Evolutionary conservation across 2,329 filamentous ascomycete genomes (phyloP).

Genomic region (Aspergillus hiratsukae): DNA sequence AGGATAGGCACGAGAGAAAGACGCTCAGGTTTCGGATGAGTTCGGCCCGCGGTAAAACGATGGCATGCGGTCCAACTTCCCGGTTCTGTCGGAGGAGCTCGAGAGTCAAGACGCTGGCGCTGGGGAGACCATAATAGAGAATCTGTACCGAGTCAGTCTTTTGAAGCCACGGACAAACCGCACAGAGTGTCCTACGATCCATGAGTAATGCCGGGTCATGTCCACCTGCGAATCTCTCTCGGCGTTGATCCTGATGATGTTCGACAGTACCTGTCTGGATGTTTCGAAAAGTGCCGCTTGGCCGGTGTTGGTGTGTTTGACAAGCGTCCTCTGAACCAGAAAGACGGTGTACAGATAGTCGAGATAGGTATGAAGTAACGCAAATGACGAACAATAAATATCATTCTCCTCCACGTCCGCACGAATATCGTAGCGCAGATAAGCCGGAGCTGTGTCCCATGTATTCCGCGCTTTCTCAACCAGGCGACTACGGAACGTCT

Average conservation of each 20-base stretch:
- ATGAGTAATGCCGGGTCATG: conserved; percentile 30
- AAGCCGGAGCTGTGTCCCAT: conserved; percentile 22
- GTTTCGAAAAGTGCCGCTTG: conserved; percentile 30
- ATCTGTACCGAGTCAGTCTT: conserved; percentile 14
- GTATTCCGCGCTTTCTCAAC: conserved; percentile 21
- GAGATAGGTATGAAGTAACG: conserved; percentile 26
- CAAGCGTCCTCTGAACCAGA: conserved; percentile 29
- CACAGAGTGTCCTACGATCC: conserved; percentile 23
- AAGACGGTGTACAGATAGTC: conserved; percentile 35
- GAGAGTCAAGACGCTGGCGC: conserved; percentile 29
- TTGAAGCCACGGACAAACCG: not conserved
- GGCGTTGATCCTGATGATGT: conserved; percentile 25
- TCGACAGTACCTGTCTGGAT: conserved; percentile 27
- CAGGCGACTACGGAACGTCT: conserved; percentile 17
- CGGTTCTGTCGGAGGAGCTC: conserved; percentile 32
- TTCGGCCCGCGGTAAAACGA: conserved; percentile 26
- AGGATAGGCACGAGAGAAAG: conserved; percentile 29
- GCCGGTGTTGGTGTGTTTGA: conserved; percentile 28
- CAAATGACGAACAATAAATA: conserved; percentile 15
- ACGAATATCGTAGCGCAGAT: conserved; percentile 23
- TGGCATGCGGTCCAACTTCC: conserved; percentile 20
- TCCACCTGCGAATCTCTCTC: conserved; percentile 27
- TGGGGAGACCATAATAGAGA: conserved; percentile 31
- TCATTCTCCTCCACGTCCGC: conserved; percentile 7
- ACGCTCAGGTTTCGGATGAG: conserved; percentile 33